Percentiles rank a stretch among this genome's conserved stretches.
phyloP scores from a whole-genome alignment of 768 basidiomycete species.

The Lactarius vividus region DNA sequence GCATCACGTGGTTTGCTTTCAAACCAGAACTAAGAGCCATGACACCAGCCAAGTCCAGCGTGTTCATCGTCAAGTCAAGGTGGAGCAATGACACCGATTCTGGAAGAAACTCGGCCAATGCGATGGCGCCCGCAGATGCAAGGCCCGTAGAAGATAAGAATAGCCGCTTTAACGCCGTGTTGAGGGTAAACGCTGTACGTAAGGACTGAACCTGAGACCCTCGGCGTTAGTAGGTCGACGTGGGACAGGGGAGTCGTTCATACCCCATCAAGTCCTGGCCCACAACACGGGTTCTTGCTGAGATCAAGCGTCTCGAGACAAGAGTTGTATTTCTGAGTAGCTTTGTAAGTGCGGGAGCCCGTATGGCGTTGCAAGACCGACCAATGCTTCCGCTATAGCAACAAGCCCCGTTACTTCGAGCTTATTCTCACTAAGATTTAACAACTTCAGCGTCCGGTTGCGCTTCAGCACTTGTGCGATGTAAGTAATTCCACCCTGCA shows the following conservation, averaged over 20 bases:
- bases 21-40: slow-evolving; percentile 89
- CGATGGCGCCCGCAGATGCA: slow-evolving; percentile 83
- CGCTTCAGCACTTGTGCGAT: slow-evolving; percentile 95
- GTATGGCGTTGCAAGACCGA: slow-evolving; percentile 39
- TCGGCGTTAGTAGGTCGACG: slow-evolving; percentile 3
- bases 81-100: slow-evolving; percentile 86
- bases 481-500: slow-evolving; percentile 74
- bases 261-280: slow-evolving; percentile 88
- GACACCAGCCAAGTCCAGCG: slow-evolving; percentile 84
- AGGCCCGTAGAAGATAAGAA: slow-evolving; percentile 86
- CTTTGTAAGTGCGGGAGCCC: background rate
- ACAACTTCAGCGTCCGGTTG: slow-evolving; percentile 89
- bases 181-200: slow-evolving; percentile 89
- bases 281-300: slow-evolving; percentile 90
- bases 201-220: slow-evolving; percentile 74
- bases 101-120: slow-evolving; percentile 93
- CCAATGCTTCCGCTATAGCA: slow-evolving; percentile 84
- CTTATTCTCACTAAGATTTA: slow-evolving; percentile 94
- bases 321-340: slow-evolving; percentile 87
- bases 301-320: slow-evolving; percentile 92
- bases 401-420: slow-evolving; percentile 81
- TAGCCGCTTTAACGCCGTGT: slow-evolving; percentile 85
- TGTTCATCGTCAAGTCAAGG: slow-evolving; percentile 84
- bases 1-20: slow-evolving; percentile 78
- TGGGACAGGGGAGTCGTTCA: slow-evolving; percentile 31